Conservation (phyloP, 2,329 filamentous ascomycete species). For the Colletotrichum coccodes region DNA sequence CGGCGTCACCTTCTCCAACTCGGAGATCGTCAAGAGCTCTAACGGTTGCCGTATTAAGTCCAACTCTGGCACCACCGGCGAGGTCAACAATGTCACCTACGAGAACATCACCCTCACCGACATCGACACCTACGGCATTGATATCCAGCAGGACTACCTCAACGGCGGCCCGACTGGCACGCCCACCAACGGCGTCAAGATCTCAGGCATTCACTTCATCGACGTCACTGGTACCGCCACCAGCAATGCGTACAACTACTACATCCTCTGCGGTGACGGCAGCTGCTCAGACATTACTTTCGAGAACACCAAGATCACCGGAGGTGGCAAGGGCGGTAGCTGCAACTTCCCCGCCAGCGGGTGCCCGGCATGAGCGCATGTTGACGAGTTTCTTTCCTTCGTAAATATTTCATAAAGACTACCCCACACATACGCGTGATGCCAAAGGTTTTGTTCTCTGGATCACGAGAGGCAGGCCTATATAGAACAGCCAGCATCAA, state of each 20-base stretch:
- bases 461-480: too few species aligned
- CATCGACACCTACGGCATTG: slow-evolving; percentile 27
- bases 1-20: slow-evolving; percentile 52
- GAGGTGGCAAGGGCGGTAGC: slow-evolving; percentile 20
- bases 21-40: slow-evolving; percentile 50
- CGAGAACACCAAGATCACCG: slow-evolving; percentile 23
- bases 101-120: slow-evolving; percentile 39
- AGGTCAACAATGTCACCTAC: slow-evolving; percentile 54
- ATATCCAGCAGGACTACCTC: slow-evolving; percentile 33
- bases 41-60: slow-evolving; percentile 59
- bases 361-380: slow-evolving; percentile 3
- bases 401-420: slow-evolving; percentile 2
- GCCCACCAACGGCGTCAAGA: slow-evolving; percentile 28
- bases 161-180: slow-evolving; percentile 28
- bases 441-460: neutral
- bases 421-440: neutral
- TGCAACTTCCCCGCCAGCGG: slow-evolving; percentile 31
- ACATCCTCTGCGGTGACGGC: slow-evolving; percentile 28
- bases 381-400: neutral
- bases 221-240: slow-evolving; percentile 19
- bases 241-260: slow-evolving; percentile 23
- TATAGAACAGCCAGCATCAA: too few species aligned
- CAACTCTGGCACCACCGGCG: slow-evolving; percentile 50
- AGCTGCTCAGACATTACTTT: slow-evolving; percentile 31
- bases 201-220: slow-evolving; percentile 20